phyloP scores from a whole-genome alignment of 805 yeast species.

The Torulaspora quercuum region DNA sequence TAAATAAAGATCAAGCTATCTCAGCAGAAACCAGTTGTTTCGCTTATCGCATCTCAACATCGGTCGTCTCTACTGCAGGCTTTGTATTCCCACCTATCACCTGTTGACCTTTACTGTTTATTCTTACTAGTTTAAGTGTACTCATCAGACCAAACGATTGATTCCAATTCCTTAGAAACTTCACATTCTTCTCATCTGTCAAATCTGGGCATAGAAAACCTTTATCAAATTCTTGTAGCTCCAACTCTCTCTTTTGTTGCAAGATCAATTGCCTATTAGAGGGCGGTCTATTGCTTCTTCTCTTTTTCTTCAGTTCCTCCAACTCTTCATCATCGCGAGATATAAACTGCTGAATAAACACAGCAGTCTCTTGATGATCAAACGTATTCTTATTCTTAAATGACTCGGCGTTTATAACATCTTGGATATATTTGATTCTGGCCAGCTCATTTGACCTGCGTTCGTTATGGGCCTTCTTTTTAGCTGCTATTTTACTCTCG shows the following conservation, averaged over 20 bases:
- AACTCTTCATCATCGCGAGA: conserved; percentile 74
- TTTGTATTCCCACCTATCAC: conserved; percentile 24
- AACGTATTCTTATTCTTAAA: conserved; percentile 43
- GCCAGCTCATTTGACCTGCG: conserved; percentile 58
- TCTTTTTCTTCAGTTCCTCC: conserved; percentile 51
- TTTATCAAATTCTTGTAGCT: conserved; percentile 55
- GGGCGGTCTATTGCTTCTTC: conserved; percentile 89
- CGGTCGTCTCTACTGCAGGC: conserved; percentile 9
- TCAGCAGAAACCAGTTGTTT: too few species aligned
- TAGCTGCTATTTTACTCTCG: conserved; percentile 62
- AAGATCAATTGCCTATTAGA: conserved; percentile 63
- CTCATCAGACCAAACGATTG: conserved; percentile 77
- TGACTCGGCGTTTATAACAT: conserved; percentile 45
- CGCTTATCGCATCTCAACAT: conserved; percentile 26
- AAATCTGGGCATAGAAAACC: conserved; percentile 78
- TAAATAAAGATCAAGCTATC: too few species aligned
- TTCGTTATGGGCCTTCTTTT: conserved; percentile 55
- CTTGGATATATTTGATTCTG: conserved; percentile 58
- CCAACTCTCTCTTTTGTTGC: conserved; percentile 60
- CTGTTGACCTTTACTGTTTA: conserved; percentile 28
- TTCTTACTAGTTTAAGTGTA: conserved; percentile 49
- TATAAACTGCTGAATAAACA: conserved; percentile 58
- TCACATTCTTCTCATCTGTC: conserved; percentile 55
- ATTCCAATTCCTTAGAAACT: conserved; percentile 67
- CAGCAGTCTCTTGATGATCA: conserved; percentile 54